Conservation (phyloP, 257 asterid genomes). For the Solanum paucissectum region DNA sequence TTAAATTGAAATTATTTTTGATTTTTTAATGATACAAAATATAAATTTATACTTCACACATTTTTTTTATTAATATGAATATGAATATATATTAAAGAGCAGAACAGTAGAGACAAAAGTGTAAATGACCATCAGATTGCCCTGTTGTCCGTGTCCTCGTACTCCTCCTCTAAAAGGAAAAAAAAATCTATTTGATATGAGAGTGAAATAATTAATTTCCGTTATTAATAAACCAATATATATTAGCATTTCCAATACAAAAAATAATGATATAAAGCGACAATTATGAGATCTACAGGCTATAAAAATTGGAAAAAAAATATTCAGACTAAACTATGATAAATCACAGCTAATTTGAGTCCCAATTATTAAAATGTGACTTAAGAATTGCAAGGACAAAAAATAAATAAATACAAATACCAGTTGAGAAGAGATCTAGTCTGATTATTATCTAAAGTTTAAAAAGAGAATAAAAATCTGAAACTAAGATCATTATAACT, state of each 20-base stretch:
- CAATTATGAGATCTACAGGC: background rate
- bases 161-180: background rate
- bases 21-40: too few species aligned
- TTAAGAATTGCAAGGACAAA: background rate
- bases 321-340: background rate
- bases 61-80: too few species aligned
- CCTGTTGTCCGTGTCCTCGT: background rate
- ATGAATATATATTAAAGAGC: background rate
- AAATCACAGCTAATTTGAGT: background rate
- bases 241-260: background rate
- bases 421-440: constrained; percentile 4
- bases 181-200: background rate
- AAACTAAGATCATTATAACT: constrained; percentile 10
- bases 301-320: background rate
- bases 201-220: background rate
- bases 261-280: background rate
- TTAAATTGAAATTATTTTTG: too few species aligned
- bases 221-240: background rate
- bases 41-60: background rate
- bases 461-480: constrained; percentile 13
- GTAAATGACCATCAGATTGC: background rate
- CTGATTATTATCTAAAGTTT: constrained; percentile 8
- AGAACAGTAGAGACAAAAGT: background rate
- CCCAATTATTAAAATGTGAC: background rate
- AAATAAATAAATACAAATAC: background rate